phyloP scores from a whole-genome alignment of 73 alveolate genomes.

The Paramecium pentaurelia region DNA sequence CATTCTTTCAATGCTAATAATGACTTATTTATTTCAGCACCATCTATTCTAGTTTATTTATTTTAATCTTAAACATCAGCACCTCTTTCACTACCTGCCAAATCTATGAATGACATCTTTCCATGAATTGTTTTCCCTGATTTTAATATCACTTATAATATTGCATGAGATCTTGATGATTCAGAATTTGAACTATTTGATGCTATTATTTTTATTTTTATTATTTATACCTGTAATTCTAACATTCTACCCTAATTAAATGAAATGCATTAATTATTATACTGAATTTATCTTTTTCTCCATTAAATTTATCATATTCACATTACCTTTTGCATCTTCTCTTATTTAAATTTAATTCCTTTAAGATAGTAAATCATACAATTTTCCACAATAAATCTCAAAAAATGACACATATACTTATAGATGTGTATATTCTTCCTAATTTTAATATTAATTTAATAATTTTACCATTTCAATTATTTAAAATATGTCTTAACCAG shows the following conservation, averaged over 20 bases:
- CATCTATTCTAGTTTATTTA: slow-evolving; percentile 96
- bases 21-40: slow-evolving; percentile 99
- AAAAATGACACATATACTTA: slow-evolving; percentile 92
- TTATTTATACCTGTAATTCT: slow-evolving; percentile 74
- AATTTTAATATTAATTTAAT: background rate
- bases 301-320: slow-evolving; percentile 93
- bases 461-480: slow-evolving; percentile 69
- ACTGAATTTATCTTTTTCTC: slow-evolving; percentile 74
- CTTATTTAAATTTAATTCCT: slow-evolving; percentile 91
- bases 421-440: slow-evolving; percentile 59
- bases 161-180: slow-evolving; percentile 69
- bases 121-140: slow-evolving; percentile 55
- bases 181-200: slow-evolving; percentile 67
- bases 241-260: slow-evolving; percentile 71
- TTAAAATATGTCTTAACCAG: slow-evolving; percentile 92
- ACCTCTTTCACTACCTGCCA: slow-evolving; percentile 99
- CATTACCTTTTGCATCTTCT: slow-evolving; percentile 98
- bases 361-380: slow-evolving; percentile 93
- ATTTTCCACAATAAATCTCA: slow-evolving; percentile 99
- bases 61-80: slow-evolving; percentile 97
- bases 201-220: background rate
- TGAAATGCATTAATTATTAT: slow-evolving; percentile 70
- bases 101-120: slow-evolving; percentile 86
- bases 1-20: slow-evolving; percentile 99
- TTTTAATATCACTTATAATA: slow-evolving; percentile 54